A percentile compares a stretch with the other conserved stretches of the same genome.
phyloP scores from a whole-genome alignment of 2,329 filamentous ascomycete genomes.

The Alternaria sp. region DNA sequence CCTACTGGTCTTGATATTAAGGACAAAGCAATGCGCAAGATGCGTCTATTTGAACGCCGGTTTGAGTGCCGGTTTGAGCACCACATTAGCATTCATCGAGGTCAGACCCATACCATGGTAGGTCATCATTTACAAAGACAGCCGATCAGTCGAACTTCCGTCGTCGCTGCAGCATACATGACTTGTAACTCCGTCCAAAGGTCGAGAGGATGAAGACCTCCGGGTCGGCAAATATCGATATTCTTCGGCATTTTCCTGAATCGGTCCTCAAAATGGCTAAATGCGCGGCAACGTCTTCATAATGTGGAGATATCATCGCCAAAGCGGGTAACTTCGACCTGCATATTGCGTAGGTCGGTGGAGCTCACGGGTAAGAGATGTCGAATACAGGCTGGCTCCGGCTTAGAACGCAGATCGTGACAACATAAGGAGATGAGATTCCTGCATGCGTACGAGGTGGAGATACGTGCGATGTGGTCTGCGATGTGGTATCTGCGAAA shows the following conservation, averaged over 20 bases:
- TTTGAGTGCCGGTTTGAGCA: neutral
- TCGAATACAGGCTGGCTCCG: constrained; percentile 1
- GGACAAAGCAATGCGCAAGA: neutral
- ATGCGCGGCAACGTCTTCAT: neutral
- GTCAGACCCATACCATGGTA: neutral
- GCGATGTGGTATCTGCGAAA: neutral
- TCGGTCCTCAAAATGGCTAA: neutral
- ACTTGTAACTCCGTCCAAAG: neutral
- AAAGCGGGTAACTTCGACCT: constrained; percentile 2
- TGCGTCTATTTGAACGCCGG: neutral
- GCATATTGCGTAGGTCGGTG: constrained; percentile 8
- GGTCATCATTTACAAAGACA: neutral
- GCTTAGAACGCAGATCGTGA: constrained; percentile 1
- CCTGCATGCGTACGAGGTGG: neutral
- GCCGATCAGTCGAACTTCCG: neutral
- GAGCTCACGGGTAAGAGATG: constrained; percentile 5
- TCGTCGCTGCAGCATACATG: neutral
- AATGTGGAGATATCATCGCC: constrained; percentile 3
- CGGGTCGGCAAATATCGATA: neutral
- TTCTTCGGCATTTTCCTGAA: neutral
- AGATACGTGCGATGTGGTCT: neutral
- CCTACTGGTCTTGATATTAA: neutral
- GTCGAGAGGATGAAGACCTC: neutral
- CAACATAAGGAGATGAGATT: neutral
- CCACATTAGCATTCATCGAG: neutral